Evolutionary conservation across 306 rosid species (phyloP).

Genomic region (Betula pendula): DNA sequence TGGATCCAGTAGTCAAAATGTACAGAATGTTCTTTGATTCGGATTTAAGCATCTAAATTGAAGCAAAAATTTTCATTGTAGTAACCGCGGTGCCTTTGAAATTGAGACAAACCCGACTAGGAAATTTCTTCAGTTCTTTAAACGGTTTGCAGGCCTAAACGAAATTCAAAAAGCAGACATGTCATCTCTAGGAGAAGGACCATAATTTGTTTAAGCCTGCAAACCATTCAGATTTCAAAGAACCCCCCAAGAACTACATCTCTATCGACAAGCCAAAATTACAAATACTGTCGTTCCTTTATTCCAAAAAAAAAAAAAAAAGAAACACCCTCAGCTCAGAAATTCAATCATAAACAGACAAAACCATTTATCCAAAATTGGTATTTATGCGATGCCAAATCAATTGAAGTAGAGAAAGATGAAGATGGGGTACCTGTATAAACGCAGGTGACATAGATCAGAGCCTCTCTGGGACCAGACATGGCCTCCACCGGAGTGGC

Average conservation of each 20-base stretch:
- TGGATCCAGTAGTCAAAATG: background rate
- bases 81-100: no score
- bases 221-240: background rate
- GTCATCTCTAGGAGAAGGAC: background rate
- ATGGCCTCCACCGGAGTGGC: slow-evolving; percentile 78
- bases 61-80: background rate
- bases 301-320: no score
- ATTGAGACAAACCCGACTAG: no score
- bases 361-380: no score
- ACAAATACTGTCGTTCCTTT: no score
- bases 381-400: background rate
- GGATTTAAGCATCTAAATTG: background rate
- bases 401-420: background rate
- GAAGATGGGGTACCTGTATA: slow-evolving; percentile 53
- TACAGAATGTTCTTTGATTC: background rate
- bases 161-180: background rate
- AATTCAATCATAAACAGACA: no score
- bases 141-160: background rate
- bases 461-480: slow-evolving; percentile 78
- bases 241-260: background rate
- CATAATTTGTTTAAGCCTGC: background rate
- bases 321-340: no score
- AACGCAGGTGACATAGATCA: slow-evolving; percentile 74
- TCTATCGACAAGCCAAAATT: background rate
- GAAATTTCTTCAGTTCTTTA: background rate